Percentiles rank a stretch among this genome's conserved stretches.
These are phyloP conservation scores for Xylaria acuta DNA, from an alignment of 495 filamentous ascomycete species.

Conservation along the genomic window DNA sequence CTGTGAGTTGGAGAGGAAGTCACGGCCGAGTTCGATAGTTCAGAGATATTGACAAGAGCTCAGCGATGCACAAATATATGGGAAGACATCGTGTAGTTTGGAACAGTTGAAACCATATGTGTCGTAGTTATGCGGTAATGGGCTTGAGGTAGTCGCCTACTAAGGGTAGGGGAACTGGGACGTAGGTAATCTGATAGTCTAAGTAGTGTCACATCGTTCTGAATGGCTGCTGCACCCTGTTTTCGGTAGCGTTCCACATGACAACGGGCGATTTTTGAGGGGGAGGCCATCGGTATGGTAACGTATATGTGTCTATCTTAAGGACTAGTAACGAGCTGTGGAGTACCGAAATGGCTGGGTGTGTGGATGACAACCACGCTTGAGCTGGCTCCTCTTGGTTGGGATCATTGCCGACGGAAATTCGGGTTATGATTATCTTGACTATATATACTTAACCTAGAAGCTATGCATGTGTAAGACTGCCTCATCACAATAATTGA, in stretches of 20 bases:
- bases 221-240: background rate
- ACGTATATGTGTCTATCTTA: background rate
- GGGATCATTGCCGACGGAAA: background rate
- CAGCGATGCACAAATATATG: background rate
- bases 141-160: background rate
- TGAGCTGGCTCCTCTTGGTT: background rate
- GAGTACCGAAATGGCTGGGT: background rate
- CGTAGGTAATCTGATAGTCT: too few species aligned
- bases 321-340: background rate
- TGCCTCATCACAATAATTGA: background rate
- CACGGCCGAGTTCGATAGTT: background rate
- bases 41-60: background rate
- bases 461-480: background rate
- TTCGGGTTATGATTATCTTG: background rate
- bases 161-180: background rate
- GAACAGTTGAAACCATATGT: background rate
- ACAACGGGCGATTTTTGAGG: background rate
- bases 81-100: background rate
- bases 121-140: background rate
- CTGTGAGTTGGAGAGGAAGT: background rate
- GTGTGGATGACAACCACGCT: background rate
- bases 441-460: background rate
- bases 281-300: background rate
- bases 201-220: too few species aligned
- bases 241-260: background rate